These are phyloP conservation scores for Leishmania braziliensis DNA, from an alignment of 208 protist species.

Conservation along the genomic window DNA sequence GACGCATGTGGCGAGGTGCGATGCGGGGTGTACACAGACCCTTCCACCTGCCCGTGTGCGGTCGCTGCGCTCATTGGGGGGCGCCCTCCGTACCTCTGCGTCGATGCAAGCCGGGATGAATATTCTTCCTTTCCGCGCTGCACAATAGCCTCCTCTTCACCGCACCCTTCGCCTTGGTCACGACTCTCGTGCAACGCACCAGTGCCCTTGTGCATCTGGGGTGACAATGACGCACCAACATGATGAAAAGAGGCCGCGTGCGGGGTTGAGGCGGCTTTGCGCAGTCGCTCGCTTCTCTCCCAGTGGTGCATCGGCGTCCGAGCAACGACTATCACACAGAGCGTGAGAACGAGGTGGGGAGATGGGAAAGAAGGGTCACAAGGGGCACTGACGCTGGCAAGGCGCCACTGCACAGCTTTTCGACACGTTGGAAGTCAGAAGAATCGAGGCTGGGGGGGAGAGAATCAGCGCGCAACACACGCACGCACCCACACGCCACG, in stretches of 20 bases:
- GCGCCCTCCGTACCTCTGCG: slow-evolving; percentile 2
- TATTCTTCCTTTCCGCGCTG: neutral
- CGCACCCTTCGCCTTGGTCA: neutral
- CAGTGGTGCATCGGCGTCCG: neutral
- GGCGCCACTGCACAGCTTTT: neutral
- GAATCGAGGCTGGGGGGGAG: neutral
- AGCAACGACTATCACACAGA: neutral
- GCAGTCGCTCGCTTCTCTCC: neutral
- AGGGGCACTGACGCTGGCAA: neutral
- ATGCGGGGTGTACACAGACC: slow-evolving; percentile 10
- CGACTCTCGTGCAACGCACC: neutral
- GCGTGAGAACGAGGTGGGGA: neutral
- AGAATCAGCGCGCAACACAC: neutral
- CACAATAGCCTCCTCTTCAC: neutral
- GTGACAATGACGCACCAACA: neutral
- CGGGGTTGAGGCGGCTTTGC: neutral
- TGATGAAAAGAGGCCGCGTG: no score
- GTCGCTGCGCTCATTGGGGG: neutral
- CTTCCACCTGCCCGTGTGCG: neutral
- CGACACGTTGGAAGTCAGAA: neutral
- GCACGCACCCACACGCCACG: neutral
- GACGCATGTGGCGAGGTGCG: neutral
- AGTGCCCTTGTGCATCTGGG: neutral
- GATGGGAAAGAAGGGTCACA: neutral
- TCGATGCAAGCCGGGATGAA: neutral